Evolutionary conservation across 345 rosid species (phyloP).

Genomic region (Salix purpurea): DNA sequence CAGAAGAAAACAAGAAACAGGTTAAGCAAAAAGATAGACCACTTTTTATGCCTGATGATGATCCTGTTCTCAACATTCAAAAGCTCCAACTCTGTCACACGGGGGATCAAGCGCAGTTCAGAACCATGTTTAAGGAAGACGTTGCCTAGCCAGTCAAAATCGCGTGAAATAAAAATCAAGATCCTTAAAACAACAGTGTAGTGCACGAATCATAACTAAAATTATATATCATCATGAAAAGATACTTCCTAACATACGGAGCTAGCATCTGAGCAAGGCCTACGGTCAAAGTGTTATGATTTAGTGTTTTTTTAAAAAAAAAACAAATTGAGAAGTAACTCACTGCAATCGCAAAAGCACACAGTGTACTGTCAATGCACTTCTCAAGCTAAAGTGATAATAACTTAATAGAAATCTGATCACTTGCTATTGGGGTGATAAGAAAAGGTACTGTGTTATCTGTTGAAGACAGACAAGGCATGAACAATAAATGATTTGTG

Average conservation of each 20-base stretch:
- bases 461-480: neutral
- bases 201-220: neutral
- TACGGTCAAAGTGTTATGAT: neutral
- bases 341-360: neutral
- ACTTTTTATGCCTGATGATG: neutral
- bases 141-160: slow-evolving; percentile 49
- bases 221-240: neutral
- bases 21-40: neutral
- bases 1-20: neutral
- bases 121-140: slow-evolving; percentile 97
- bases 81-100: slow-evolving; percentile 90
- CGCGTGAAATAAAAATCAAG: neutral
- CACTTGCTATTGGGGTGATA: neutral
- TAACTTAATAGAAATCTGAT: neutral
- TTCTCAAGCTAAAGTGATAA: neutral
- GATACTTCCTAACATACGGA: neutral
- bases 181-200: neutral
- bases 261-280: neutral
- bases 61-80: slow-evolving; percentile 5
- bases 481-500: neutral
- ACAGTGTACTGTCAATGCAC: neutral
- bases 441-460: neutral
- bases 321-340: neutral
- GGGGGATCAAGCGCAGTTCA: slow-evolving; percentile 89
- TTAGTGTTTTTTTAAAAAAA: neutral